Percentiles rank a stretch among this genome's conserved stretches.
phyloP scores from a whole-genome alignment of 2,329 filamentous ascomycete genomes.

The Phialophora macrospora region DNA sequence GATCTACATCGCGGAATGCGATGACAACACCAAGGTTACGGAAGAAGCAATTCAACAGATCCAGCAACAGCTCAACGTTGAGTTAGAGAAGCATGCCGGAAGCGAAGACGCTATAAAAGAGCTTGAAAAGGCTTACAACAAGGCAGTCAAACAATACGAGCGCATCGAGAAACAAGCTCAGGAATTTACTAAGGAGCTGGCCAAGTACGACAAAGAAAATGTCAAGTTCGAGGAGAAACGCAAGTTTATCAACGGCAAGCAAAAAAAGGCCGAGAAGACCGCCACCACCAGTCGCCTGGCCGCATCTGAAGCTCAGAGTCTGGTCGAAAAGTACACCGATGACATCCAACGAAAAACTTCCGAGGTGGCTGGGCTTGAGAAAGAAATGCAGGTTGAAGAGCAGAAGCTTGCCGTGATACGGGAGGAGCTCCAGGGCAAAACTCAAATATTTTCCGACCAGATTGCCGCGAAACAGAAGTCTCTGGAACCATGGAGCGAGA shows the following conservation, averaged over 20 bases:
- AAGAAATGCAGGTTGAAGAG: constrained; percentile 77
- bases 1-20: constrained; percentile 84
- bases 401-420: constrained; percentile 80
- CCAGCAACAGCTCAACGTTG: constrained; percentile 81
- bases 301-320: constrained; percentile 73
- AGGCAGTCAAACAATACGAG: constrained; percentile 82
- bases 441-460: constrained; percentile 88
- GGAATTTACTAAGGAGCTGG: constrained; percentile 79
- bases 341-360: constrained; percentile 77
- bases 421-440: constrained; percentile 90
- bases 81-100: constrained; percentile 89
- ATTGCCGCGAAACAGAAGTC: constrained; percentile 92
- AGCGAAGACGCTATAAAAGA: constrained; percentile 88
- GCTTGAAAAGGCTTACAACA: constrained; percentile 81
- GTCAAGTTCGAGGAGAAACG: constrained; percentile 98
- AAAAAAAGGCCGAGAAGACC: constrained; percentile 91
- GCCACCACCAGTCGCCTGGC: constrained; percentile 77
- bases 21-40: constrained; percentile 85
- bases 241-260: constrained; percentile 88
- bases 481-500: constrained; percentile 93
- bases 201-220: constrained; percentile 91
- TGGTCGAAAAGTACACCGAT: constrained; percentile 75
- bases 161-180: constrained; percentile 81
- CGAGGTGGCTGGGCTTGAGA: constrained; percentile 78
- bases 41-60: constrained; percentile 90